Evolutionary conservation across 495 filamentous ascomycete genomes (phyloP).

Genomic region (Aspergillus steynii): DNA sequence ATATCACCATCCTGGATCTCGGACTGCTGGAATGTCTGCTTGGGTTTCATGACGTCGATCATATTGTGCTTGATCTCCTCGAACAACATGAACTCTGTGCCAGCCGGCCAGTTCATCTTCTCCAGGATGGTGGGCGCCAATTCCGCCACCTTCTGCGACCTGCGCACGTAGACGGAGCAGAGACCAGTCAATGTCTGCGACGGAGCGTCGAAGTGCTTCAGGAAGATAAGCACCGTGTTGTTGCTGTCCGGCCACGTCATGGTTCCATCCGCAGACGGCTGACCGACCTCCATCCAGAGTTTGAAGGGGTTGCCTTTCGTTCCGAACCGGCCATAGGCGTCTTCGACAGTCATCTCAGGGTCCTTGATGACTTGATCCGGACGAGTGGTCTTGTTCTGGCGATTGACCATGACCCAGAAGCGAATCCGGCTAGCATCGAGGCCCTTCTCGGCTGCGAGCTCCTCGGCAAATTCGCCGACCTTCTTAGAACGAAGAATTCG

Average conservation of each 20-base stretch:
- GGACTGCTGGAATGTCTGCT: conserved; percentile 80
- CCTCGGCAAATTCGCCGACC: conserved; percentile 68
- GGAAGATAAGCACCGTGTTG: conserved; percentile 76
- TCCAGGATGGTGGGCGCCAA: conserved; percentile 77
- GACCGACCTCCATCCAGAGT: conserved; percentile 80
- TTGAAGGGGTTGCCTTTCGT: conserved; percentile 74
- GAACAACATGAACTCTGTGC: conserved; percentile 66
- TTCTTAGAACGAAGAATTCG: conserved; percentile 70
- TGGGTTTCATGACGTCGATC: conserved; percentile 93
- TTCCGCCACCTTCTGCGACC: conserved; percentile 83
- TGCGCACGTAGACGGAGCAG: conserved; percentile 81
- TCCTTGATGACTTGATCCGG: conserved; percentile 85
- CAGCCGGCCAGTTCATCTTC: conserved; percentile 81
- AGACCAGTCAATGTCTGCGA: conserved; percentile 72
- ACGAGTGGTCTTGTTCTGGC: conserved; percentile 93
- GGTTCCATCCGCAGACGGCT: conserved; percentile 64
- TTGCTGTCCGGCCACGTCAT: conserved; percentile 66
- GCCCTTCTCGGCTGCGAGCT: conserved; percentile 67
- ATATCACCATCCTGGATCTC: conserved; percentile 98
- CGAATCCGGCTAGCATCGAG: conserved; percentile 62
- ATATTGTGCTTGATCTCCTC: conserved; percentile 98
- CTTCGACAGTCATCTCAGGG: conserved; percentile 76
- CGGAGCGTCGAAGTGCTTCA: conserved; percentile 86
- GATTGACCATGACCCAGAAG: conserved; percentile 96
- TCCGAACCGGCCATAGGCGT: conserved; percentile 66